Conservation (phyloP, 768 basidiomycete species). For the Pluteus cervinus region DNA sequence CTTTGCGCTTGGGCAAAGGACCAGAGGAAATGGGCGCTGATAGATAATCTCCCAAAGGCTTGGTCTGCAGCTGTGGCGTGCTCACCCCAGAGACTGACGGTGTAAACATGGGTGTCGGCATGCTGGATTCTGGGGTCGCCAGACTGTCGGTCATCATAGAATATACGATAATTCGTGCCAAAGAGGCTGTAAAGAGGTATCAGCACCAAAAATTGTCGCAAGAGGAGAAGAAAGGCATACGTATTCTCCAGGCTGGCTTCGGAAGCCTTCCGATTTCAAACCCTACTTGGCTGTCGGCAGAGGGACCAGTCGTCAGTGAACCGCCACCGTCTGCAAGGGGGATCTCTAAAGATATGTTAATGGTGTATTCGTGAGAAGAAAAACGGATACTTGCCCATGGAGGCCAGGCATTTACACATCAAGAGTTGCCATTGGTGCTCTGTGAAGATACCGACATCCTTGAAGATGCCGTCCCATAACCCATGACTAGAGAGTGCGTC, state of each 20-base stretch:
- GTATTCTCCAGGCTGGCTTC: constrained; percentile 67
- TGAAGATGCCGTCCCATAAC: constrained; percentile 71
- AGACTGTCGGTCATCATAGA: constrained; percentile 72
- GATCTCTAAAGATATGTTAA: constrained; percentile 42
- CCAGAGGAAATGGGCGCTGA: constrained; percentile 51
- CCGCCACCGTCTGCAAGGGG: constrained; percentile 69
- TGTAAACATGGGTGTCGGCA: constrained; percentile 70
- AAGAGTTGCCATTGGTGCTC: constrained; percentile 80
- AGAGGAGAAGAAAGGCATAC: constrained; percentile 31
- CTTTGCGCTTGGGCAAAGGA: constrained; percentile 32
- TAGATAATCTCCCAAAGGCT: constrained; percentile 48
- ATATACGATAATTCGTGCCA: constrained; percentile 84
- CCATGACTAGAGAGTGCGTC: constrained; percentile 32
- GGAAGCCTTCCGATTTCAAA: constrained; percentile 72
- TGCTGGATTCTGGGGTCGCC: constrained; percentile 51
- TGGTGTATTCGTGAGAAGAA: constrained; percentile 4
- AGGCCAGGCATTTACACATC: constrained; percentile 84
- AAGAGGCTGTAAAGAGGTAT: constrained; percentile 43
- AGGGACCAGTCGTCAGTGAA: constrained; percentile 69
- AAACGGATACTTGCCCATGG: constrained; percentile 54
- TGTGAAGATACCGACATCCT: constrained; percentile 82
- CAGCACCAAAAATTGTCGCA: constrained; percentile 8
- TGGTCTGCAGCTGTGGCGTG: constrained; percentile 47
- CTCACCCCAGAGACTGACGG: constrained; percentile 59
- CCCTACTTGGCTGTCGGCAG: constrained; percentile 65